phyloP scores from a whole-genome alignment of 2,329 filamentous ascomycete species.

The Fusarium irregulare region DNA sequence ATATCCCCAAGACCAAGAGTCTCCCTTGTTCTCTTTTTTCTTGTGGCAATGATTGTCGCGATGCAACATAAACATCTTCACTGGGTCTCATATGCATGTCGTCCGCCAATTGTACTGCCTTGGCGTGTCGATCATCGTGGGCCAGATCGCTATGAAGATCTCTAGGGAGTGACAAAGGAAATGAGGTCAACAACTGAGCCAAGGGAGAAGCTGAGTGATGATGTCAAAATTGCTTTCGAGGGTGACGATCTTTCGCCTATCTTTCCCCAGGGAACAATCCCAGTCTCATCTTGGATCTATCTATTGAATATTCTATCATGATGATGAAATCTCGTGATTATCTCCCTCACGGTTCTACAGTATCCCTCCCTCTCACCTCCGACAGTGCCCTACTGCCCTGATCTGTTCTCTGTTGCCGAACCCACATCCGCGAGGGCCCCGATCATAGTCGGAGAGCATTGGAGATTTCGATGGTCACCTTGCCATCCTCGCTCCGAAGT shows the following conservation, averaged over 20 bases:
- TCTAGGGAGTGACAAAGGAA: conserved; percentile 25
- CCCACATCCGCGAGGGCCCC: conserved; percentile 12
- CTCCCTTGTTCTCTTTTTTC: conserved; percentile 25
- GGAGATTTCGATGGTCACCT: conserved; percentile 74
- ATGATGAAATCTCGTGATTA: conserved; percentile 37
- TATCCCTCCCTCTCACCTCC: not conserved
- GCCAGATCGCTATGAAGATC: conserved; percentile 24
- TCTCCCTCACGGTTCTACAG: conserved; percentile 14
- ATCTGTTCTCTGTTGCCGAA: conserved; percentile 14
- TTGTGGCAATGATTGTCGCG: conserved; percentile 3
- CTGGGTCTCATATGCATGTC: conserved; percentile 33
- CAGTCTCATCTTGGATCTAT: conserved; percentile 18
- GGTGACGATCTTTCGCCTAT: conserved; percentile 26
- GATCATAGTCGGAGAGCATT: conserved; percentile 62
- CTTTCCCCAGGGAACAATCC: conserved; percentile 17
- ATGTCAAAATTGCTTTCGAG: conserved; percentile 29
- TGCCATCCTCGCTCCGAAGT: conserved; percentile 65
- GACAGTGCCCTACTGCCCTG: conserved; percentile 4
- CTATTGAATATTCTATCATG: conserved; percentile 25
- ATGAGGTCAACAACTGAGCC: conserved; percentile 25
- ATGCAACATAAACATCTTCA: conserved; percentile 30
- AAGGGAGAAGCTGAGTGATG: conserved; percentile 27
- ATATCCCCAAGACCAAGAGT: conserved; percentile 11
- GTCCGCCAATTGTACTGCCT: conserved; percentile 10
- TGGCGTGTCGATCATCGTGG: conserved; percentile 26